These are phyloP conservation scores for Allomyces macrogynus DNA, from an alignment of 192 early-diverging fungal genomes.

Conservation along the genomic window DNA sequence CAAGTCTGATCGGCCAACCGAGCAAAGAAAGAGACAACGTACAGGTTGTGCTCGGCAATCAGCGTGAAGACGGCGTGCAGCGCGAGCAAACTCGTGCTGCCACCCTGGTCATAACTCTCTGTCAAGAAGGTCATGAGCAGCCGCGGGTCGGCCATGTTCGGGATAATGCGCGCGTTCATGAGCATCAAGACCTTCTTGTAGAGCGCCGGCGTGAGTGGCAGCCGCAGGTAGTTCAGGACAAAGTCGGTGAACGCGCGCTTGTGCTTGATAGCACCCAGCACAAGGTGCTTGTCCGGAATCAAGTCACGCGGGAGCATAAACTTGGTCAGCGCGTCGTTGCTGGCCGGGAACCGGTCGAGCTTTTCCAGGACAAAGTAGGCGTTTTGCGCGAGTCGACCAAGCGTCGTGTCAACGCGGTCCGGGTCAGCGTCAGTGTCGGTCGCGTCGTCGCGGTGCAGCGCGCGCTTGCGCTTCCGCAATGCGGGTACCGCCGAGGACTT, in stretches of 20 bases:
- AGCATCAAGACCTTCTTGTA: conserved; percentile 64
- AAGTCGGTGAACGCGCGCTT: conserved; percentile 49
- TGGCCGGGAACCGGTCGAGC: neutral
- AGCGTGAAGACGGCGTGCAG: conserved; percentile 90
- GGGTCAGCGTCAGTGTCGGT: no score
- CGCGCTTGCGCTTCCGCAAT: conserved; percentile 6
- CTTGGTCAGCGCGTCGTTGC: conserved; percentile 1
- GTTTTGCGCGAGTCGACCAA: neutral
- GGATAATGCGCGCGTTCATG: conserved; percentile 78
- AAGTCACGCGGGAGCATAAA: conserved; percentile 1
- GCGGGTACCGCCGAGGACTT: conserved; percentile 1
- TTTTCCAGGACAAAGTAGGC: conserved; percentile 4
- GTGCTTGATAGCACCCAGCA: conserved; percentile 33
- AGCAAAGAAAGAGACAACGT: conserved; percentile 10
- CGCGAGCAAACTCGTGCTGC: conserved; percentile 71
- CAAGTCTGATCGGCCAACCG: neutral
- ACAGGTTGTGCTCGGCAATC: conserved; percentile 86
- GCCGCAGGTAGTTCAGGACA: conserved; percentile 56
- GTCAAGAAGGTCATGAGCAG: conserved; percentile 85
- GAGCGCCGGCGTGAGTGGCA: conserved; percentile 42
- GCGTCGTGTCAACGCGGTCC: no score
- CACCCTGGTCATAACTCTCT: conserved; percentile 70
- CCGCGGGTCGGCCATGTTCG: conserved; percentile 55
- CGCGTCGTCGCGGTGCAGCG: no score
- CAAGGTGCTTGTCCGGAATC: conserved; percentile 5